Conservation (phyloP, 2,329 filamentous ascomycete species). For the Exophiala dermatitidis region DNA sequence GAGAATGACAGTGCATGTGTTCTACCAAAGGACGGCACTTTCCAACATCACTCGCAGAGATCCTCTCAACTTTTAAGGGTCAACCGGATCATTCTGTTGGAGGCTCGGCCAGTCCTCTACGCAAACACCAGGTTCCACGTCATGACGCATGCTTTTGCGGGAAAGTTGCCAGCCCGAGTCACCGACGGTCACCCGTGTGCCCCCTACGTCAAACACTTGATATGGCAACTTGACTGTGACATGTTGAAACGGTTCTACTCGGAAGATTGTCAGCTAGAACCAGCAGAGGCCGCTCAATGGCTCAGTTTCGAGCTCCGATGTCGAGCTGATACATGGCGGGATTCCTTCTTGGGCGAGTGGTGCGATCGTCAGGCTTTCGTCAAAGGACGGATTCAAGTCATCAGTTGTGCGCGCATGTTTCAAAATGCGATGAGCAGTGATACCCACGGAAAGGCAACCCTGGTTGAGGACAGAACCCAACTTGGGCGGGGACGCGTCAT, state of each 20-base stretch:
- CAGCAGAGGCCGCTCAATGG: conserved; percentile 7
- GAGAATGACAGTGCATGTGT: conserved; percentile 15
- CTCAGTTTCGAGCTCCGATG: conserved; percentile 20
- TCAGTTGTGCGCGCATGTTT: conserved; percentile 20
- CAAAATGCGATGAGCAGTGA: conserved; percentile 16
- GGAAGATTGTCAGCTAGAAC: conserved; percentile 14
- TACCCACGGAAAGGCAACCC: neutral
- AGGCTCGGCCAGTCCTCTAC: conserved; percentile 24
- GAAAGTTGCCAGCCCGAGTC: conserved; percentile 17
- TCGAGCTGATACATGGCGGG: conserved; percentile 22
- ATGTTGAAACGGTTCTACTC: conserved; percentile 19
- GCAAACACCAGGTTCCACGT: conserved; percentile 23
- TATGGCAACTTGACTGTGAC: conserved; percentile 26
- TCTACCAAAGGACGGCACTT: conserved; percentile 9
- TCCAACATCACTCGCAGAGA: conserved; percentile 5
- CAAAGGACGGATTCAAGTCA: conserved; percentile 16
- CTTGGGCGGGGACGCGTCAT: conserved; percentile 21
- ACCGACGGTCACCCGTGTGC: conserved; percentile 12
- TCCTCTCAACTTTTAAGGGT: conserved; percentile 22
- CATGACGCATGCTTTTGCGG: conserved; percentile 17
- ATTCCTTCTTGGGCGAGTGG: conserved; percentile 24
- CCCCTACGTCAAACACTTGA: conserved; percentile 16
- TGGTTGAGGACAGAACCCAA: conserved; percentile 21
- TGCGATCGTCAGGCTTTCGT: conserved; percentile 23
- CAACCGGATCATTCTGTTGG: conserved; percentile 16